These are phyloP conservation scores for Globisporangium spinosum DNA, from an alignment of 352 stramenopile genomes.

Conservation along the genomic window DNA sequence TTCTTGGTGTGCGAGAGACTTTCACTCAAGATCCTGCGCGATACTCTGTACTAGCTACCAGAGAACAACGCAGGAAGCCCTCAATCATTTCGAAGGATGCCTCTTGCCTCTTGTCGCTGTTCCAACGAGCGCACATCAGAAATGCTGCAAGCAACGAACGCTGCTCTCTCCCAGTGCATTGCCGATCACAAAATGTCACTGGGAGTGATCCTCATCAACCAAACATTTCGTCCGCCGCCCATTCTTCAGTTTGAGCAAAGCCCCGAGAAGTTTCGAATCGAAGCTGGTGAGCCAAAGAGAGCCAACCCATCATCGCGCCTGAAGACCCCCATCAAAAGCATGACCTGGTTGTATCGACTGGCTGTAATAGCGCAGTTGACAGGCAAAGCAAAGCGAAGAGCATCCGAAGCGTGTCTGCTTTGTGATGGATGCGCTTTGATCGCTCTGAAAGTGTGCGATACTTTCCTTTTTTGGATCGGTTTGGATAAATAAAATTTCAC, in stretches of 20 bases:
- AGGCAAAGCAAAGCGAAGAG: not conserved
- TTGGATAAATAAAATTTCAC: not conserved
- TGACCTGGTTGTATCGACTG: not conserved
- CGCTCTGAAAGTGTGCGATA: constrained; percentile 1
- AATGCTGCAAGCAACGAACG: not conserved
- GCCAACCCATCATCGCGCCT: not conserved
- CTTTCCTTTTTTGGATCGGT: not conserved
- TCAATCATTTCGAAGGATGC: not conserved
- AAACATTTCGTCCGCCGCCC: not conserved
- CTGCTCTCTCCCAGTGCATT: not conserved
- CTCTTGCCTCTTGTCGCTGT: not conserved
- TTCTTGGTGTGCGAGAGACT: not conserved
- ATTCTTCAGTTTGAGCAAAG: not conserved
- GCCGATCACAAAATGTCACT: not conserved
- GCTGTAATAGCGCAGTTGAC: not conserved
- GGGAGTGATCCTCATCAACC: not conserved
- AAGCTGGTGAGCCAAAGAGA: not conserved
- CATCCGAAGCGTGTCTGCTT: not conserved
- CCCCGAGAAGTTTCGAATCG: not conserved
- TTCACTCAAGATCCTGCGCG: not conserved
- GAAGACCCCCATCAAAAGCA: not conserved
- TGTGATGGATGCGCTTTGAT: constrained; percentile 6
- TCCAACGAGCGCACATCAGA: not conserved
- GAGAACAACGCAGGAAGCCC: not conserved
- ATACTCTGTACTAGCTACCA: not conserved